phyloP scores from a whole-genome alignment of 2,329 filamentous ascomycete genomes.

The Lojkania enalia region DNA sequence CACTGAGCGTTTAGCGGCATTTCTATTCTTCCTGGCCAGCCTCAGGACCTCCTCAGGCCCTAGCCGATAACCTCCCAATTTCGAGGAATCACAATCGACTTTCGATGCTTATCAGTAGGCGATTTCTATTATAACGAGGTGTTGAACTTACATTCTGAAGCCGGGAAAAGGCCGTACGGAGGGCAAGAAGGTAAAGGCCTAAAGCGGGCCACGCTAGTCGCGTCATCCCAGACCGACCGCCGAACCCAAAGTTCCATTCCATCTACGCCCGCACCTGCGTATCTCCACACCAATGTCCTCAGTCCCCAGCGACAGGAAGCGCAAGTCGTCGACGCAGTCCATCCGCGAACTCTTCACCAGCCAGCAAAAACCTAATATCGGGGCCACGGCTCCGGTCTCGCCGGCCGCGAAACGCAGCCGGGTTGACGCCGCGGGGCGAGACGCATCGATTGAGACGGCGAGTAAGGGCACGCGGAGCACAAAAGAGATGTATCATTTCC shows the following conservation, averaged over 20 bases:
- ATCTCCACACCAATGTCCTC: slow-evolving; percentile 36
- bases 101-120: too few relatives aligned
- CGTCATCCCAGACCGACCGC: slow-evolving; percentile 27
- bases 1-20: too few relatives aligned
- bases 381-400: slow-evolving; percentile 29
- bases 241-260: neutral
- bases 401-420: slow-evolving; percentile 37
- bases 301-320: slow-evolving; percentile 37
- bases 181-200: too few relatives aligned
- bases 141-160: too few relatives aligned
- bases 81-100: too few relatives aligned
- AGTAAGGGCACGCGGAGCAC: slow-evolving; percentile 29
- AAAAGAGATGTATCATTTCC: slow-evolving; percentile 42
- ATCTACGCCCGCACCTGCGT: slow-evolving; percentile 9
- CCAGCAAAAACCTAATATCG: slow-evolving; percentile 37
- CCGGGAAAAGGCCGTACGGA: too few relatives aligned
- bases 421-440: slow-evolving; percentile 25
- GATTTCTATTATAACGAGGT: too few relatives aligned
- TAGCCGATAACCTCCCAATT: too few relatives aligned
- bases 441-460: slow-evolving; percentile 10
- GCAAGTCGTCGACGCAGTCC: slow-evolving; percentile 41
- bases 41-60: too few relatives aligned
- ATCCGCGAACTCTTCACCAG: slow-evolving; percentile 42
- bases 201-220: slow-evolving; percentile 24
- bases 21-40: too few relatives aligned